A percentile compares a stretch with the other conserved stretches of the same genome.
Conservation (phyloP, 805 yeast species). For the Suhomyces vadensis region DNA sequence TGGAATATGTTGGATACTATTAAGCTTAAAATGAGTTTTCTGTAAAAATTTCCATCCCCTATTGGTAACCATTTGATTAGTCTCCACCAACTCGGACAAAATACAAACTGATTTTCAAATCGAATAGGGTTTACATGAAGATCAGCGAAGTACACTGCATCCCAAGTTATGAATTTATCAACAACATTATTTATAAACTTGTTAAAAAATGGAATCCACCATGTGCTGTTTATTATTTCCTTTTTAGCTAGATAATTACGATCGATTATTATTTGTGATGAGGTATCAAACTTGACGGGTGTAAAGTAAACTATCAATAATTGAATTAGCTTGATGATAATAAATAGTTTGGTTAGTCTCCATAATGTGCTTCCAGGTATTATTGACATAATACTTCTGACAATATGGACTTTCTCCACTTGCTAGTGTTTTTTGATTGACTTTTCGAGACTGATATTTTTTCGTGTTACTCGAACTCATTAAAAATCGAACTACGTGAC, state of each 20-base stretch:
- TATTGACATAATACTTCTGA: neutral
- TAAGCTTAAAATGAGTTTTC: conserved; percentile 48
- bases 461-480: neutral
- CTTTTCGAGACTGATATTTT: neutral
- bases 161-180: conserved; percentile 75
- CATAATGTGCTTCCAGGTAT: conserved; percentile 2
- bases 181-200: conserved; percentile 26
- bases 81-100: conserved; percentile 75
- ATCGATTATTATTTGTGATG: conserved; percentile 39
- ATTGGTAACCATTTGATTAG: conserved; percentile 32
- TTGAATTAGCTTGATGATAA: conserved; percentile 39
- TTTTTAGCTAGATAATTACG: conserved; percentile 16
- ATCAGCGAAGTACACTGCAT: conserved; percentile 72
- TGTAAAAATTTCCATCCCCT: conserved; percentile 39
- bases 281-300: conserved; percentile 52
- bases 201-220: conserved; percentile 5
- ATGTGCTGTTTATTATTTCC: neutral
- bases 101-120: conserved; percentile 92
- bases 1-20: conserved; percentile 55
- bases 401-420: neutral
- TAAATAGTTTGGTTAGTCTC: conserved; percentile 19
- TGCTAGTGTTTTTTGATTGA: neutral
- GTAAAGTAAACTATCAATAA: conserved; percentile 35
- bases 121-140: conserved; percentile 49
- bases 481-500: neutral